A percentile compares a stretch with the other conserved stretches of the same genome.
Conservation (phyloP, 495 filamentous ascomycete species). For the Podospora pseudocomata region DNA sequence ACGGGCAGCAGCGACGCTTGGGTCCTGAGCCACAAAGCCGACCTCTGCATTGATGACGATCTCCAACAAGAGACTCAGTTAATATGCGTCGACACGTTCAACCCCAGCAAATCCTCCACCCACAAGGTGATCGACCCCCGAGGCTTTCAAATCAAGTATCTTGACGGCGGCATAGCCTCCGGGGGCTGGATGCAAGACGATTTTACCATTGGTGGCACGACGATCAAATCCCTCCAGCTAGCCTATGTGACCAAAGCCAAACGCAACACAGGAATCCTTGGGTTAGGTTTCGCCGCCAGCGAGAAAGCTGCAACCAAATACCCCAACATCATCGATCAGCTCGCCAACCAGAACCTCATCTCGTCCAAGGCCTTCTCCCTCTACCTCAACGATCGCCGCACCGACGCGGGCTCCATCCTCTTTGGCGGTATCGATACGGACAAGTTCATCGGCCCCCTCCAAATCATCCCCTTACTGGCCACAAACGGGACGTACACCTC, state of each 20-base stretch:
- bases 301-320: constrained; percentile 66
- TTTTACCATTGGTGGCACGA: constrained; percentile 62
- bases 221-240: constrained; percentile 69
- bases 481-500: constrained; percentile 35
- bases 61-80: constrained; percentile 37
- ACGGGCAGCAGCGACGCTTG: constrained; percentile 89
- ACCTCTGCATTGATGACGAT: constrained; percentile 38
- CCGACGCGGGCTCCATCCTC: constrained; percentile 72
- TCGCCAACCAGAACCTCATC: constrained; percentile 68
- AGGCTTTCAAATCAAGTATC: constrained; percentile 78
- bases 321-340: constrained; percentile 70
- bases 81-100: constrained; percentile 33
- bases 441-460: constrained; percentile 73
- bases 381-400: constrained; percentile 63
- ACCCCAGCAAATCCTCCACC: constrained; percentile 64
- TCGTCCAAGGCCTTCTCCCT: constrained; percentile 81
- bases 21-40: constrained; percentile 47
- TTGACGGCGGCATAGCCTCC: constrained; percentile 53
- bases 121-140: constrained; percentile 59
- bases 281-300: constrained; percentile 77
- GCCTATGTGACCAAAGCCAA: constrained; percentile 70
- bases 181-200: constrained; percentile 82
- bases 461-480: constrained; percentile 63
- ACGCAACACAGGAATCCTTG: constrained; percentile 75
- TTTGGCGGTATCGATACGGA: constrained; percentile 87